Percentiles rank a stretch among this genome's conserved stretches.
These are phyloP conservation scores for Atkinsonella hypoxylon DNA, from an alignment of 2,329 filamentous ascomycete species.

Conservation along the genomic window DNA sequence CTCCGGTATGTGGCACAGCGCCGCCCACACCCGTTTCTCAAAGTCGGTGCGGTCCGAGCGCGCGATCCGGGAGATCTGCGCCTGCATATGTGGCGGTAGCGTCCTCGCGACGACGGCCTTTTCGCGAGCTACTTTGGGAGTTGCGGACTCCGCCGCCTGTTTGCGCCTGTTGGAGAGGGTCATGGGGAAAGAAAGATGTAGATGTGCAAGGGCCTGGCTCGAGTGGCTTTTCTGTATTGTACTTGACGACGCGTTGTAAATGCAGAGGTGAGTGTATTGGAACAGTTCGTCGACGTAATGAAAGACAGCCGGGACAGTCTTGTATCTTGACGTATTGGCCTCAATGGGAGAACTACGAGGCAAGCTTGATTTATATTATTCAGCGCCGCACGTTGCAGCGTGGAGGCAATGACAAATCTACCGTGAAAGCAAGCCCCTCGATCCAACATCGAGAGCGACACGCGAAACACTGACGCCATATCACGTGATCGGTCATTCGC, in stretches of 20 bases:
- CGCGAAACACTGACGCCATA: conserved; percentile 5
- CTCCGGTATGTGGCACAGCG: conserved; percentile 64
- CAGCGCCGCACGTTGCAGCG: not conserved
- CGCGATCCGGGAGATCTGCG: conserved; percentile 33
- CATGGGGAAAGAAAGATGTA: not conserved
- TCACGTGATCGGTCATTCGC: conserved; percentile 7
- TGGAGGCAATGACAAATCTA: not conserved
- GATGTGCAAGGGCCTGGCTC: no score
- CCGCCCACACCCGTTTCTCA: conserved; percentile 54
- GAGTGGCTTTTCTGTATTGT: not conserved
- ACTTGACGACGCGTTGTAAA: not conserved
- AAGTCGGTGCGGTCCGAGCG: conserved; percentile 36
- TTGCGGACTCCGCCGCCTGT: not conserved
- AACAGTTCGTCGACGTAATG: no score
- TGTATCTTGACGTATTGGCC: no score
- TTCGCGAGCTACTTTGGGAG: not conserved
- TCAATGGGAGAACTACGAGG: no score
- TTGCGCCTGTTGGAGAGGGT: conserved; percentile 5
- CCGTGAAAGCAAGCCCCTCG: not conserved
- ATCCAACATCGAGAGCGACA: conserved; percentile 13
- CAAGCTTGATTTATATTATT: no score
- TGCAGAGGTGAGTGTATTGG: no score
- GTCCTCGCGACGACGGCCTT: not conserved
- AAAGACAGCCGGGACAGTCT: no score
- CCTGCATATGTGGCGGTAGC: conserved; percentile 18